Evolutionary conservation across 768 basidiomycete genomes (phyloP).

Genomic region (Suillus tomentosus): DNA sequence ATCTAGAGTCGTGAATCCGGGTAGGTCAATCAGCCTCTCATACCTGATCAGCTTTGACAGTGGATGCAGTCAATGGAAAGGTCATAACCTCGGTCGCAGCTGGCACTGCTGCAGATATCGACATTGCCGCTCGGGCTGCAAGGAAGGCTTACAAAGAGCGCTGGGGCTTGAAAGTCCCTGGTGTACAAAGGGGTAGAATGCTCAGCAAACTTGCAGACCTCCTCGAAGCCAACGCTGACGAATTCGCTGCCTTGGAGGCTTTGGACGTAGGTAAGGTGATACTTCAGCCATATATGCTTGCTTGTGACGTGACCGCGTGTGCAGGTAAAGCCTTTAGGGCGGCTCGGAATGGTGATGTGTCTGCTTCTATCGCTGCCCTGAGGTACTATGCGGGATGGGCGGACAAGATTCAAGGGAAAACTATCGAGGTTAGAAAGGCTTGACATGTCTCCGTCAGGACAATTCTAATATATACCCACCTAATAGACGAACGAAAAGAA

Average conservation of each 20-base stretch:
- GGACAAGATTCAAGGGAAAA: conserved; percentile 46
- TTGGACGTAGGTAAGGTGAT: conserved; percentile 44
- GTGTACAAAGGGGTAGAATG: conserved; percentile 39
- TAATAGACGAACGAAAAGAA: conserved; percentile 52
- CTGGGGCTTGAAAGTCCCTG: conserved; percentile 57
- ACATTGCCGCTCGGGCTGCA: conserved; percentile 45
- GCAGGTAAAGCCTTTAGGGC: conserved; percentile 41
- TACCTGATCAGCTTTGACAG: not conserved
- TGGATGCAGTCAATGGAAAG: conserved; percentile 40
- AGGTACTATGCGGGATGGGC: conserved; percentile 53
- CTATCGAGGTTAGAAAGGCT: conserved; percentile 19
- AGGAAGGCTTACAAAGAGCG: conserved; percentile 38
- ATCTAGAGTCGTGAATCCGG: conserved; percentile 21
- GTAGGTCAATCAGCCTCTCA: conserved; percentile 1
- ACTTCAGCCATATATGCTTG: not conserved
- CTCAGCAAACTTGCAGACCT: conserved; percentile 53
- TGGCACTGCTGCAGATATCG: conserved; percentile 45
- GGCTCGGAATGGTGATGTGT: conserved; percentile 29
- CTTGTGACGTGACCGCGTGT: not conserved
- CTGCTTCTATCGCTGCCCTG: conserved; percentile 11
- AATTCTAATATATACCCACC: not conserved
- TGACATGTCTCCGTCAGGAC: not conserved
- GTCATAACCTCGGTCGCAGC: conserved; percentile 35
- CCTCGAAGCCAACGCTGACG: conserved; percentile 48
- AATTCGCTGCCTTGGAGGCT: conserved; percentile 53